These are phyloP conservation scores for Apiospora sp. DNA, from an alignment of 2,329 filamentous ascomycete species.

Conservation along the genomic window DNA sequence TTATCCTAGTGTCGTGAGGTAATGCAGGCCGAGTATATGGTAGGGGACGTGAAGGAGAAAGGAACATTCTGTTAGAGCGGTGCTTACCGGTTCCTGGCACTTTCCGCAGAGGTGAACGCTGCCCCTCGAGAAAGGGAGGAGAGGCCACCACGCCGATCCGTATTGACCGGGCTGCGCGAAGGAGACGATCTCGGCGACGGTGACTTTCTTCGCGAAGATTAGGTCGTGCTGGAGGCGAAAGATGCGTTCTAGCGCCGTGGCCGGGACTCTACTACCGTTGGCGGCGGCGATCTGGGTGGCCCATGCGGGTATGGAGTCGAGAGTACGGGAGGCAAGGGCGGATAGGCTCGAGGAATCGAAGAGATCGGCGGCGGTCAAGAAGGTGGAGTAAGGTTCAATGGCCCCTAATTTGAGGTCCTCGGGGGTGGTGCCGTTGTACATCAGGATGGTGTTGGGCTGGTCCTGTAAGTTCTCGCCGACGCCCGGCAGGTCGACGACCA, in stretches of 20 bases:
- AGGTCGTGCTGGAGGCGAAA: constrained; percentile 56
- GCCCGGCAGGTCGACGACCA: constrained; percentile 54
- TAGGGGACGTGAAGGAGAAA: neutral
- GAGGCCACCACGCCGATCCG: constrained; percentile 37
- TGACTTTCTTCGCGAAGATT: constrained; percentile 53
- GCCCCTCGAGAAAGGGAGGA: constrained; percentile 50
- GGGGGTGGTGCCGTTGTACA: constrained; percentile 34
- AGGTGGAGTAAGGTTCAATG: constrained; percentile 42
- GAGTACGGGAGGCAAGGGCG: neutral
- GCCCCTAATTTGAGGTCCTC: constrained; percentile 27
- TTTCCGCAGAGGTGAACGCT: constrained; percentile 50
- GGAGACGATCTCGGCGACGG: constrained; percentile 52
- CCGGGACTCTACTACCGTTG: constrained; percentile 39
- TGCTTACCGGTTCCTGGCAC: constrained; percentile 10
- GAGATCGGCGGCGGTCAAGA: constrained; percentile 44
- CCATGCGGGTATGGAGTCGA: constrained; percentile 35
- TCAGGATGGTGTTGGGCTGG: constrained; percentile 49
- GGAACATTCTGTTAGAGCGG: neutral
- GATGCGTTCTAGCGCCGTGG: constrained; percentile 47
- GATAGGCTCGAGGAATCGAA: constrained; percentile 40
- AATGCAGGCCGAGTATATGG: too few relatives aligned
- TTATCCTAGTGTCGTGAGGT: too few relatives aligned
- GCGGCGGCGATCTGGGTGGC: constrained; percentile 39
- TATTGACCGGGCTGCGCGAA: constrained; percentile 39
- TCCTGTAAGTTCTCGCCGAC: constrained; percentile 63